A percentile compares a stretch with the other conserved stretches of the same genome.
These are phyloP conservation scores for Candida schatavii DNA, from an alignment of 805 yeast genomes.

Conservation along the genomic window DNA sequence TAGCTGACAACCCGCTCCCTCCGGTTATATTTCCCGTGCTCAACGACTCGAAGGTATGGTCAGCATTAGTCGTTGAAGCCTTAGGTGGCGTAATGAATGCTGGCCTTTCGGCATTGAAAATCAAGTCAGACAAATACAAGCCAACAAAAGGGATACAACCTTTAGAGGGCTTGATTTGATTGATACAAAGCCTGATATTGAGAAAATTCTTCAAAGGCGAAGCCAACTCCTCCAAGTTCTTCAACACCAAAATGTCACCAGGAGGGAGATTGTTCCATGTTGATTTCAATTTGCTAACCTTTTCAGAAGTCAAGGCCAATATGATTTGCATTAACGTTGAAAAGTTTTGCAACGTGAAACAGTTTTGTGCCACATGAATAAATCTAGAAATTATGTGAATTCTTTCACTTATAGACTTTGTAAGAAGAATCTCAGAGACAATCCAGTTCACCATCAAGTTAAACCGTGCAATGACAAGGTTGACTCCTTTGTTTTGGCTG, in stretches of 20 bases:
- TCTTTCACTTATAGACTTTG: constrained; percentile 57
- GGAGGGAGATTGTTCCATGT: constrained; percentile 77
- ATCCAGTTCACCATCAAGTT: constrained; percentile 91
- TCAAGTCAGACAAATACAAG: constrained; percentile 76
- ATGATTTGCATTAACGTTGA: constrained; percentile 86
- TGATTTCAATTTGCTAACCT: constrained; percentile 53
- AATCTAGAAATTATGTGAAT: constrained; percentile 75
- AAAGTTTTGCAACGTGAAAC: constrained; percentile 71
- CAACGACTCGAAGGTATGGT: constrained; percentile 4
- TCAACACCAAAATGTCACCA: constrained; percentile 67
- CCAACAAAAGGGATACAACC: constrained; percentile 94
- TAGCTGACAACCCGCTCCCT: constrained; percentile 7
- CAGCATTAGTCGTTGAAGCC: background rate
- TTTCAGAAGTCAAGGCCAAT: constrained; percentile 70
- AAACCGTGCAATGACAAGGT: constrained; percentile 79
- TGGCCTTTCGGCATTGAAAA: constrained; percentile 67
- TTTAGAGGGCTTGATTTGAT: constrained; percentile 54
- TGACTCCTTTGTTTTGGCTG: constrained; percentile 64
- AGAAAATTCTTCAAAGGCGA: constrained; percentile 74
- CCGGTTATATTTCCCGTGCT: constrained; percentile 4
- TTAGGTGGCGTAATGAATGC: constrained; percentile 37
- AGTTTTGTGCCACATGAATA: constrained; percentile 79
- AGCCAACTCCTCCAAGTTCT: constrained; percentile 64
- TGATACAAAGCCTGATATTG: constrained; percentile 61
- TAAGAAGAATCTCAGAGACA: constrained; percentile 78